A percentile compares a stretch with the other conserved stretches of the same genome.
These are phyloP conservation scores for Chrysoporthe austroafricana DNA, from an alignment of 2,329 filamentous ascomycete genomes.

Conservation along the genomic window DNA sequence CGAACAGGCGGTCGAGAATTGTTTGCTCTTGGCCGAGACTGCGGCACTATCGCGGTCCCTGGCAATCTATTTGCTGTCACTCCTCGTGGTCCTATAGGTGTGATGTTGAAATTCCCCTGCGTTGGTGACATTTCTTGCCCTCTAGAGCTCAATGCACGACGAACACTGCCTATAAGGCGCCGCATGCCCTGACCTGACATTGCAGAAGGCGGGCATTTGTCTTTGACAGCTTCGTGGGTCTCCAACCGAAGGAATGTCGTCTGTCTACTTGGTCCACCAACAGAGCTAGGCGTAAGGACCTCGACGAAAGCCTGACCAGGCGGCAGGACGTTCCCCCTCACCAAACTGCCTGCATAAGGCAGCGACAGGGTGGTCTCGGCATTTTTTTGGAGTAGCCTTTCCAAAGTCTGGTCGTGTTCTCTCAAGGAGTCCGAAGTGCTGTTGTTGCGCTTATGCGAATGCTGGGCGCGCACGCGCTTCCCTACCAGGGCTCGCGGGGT, in stretches of 20 bases:
- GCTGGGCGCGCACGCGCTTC: slow-evolving; percentile 60
- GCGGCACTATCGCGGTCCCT: slow-evolving; percentile 63
- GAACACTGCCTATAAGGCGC: slow-evolving; percentile 83
- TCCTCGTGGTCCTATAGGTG: slow-evolving; percentile 54
- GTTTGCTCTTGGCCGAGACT: slow-evolving; percentile 50
- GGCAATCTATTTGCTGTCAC: slow-evolving; percentile 62
- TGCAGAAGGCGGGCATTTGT: slow-evolving; percentile 55
- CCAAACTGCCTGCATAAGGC: slow-evolving; percentile 79
- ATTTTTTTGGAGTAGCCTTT: slow-evolving; percentile 52
- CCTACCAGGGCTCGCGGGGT: slow-evolving; percentile 62
- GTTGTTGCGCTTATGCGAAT: slow-evolving; percentile 77
- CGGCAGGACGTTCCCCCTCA: slow-evolving; percentile 82
- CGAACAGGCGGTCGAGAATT: slow-evolving; percentile 60
- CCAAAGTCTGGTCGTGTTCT: slow-evolving; percentile 62
- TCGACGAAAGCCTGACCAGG: slow-evolving; percentile 83
- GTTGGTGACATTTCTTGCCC: slow-evolving; percentile 49
- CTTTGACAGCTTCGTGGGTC: slow-evolving; percentile 40
- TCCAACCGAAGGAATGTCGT: slow-evolving; percentile 57
- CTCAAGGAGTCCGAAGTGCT: slow-evolving; percentile 85
- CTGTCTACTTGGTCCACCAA: slow-evolving; percentile 50
- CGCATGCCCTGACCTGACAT: slow-evolving; percentile 78
- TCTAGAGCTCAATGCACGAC: slow-evolving; percentile 74
- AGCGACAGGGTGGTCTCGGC: slow-evolving; percentile 63
- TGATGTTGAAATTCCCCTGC: slow-evolving; percentile 53
- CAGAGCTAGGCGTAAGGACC: slow-evolving; percentile 56